These are phyloP conservation scores for Aureobasidium sp. DNA, from an alignment of 2,329 filamentous ascomycete species.

Conservation along the genomic window DNA sequence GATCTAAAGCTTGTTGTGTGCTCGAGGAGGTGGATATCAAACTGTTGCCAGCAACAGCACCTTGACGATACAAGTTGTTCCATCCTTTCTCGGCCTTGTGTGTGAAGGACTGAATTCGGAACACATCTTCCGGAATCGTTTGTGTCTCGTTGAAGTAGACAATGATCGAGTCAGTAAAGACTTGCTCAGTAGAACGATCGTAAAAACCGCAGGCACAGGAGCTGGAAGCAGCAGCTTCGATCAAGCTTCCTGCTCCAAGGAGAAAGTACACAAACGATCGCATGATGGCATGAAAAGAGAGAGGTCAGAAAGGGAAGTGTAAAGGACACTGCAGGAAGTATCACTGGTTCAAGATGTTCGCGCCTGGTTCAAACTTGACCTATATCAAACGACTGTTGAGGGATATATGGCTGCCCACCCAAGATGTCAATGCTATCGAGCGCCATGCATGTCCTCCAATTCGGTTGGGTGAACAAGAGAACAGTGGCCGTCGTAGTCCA, in stretches of 20 bases:
- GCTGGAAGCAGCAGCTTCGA: neutral
- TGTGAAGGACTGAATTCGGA: conserved; percentile 35
- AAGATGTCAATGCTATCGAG: neutral
- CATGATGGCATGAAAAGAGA: neutral
- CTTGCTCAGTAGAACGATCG: conserved; percentile 31
- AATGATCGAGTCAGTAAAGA: conserved; percentile 44
- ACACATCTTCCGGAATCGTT: conserved; percentile 26
- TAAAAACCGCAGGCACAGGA: conserved; percentile 42
- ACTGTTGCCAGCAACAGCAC: conserved; percentile 35
- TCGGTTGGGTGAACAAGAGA: neutral
- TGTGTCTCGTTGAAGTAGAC: conserved; percentile 46
- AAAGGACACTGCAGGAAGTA: neutral
- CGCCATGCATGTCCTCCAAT: neutral
- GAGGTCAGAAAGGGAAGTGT: too few relatives aligned
- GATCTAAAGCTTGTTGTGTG: neutral
- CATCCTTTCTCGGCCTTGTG: conserved; percentile 43
- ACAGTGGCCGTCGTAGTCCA: neutral
- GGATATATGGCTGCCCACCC: neutral
- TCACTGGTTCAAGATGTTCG: neutral
- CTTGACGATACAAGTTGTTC: conserved; percentile 40
- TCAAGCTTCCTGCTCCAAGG: neutral
- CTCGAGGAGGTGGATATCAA: conserved; percentile 25
- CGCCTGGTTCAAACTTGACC: neutral
- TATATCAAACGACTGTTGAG: neutral
- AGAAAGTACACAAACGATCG: neutral